Percentiles rank a stretch among this genome's conserved stretches.
These are phyloP conservation scores for Leucogyrophana mollusca DNA, from an alignment of 768 basidiomycete genomes.

Conservation along the genomic window DNA sequence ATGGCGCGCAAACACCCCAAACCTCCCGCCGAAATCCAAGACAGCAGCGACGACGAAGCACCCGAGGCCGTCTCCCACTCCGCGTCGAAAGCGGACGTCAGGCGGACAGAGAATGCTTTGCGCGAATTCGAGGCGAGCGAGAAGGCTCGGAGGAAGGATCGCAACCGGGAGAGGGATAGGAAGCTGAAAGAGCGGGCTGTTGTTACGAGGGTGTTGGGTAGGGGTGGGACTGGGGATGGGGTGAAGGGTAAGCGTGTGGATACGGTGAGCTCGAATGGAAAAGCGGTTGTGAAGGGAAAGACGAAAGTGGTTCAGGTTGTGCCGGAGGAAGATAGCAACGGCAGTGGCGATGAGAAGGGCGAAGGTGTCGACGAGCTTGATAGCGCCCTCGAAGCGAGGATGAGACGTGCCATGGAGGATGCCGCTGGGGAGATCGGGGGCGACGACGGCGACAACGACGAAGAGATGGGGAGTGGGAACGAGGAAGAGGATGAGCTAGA, in stretches of 20 bases:
- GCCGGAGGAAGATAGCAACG: slow-evolving; percentile 24
- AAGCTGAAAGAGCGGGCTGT: slow-evolving; percentile 49
- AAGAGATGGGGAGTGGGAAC: slow-evolving; percentile 13
- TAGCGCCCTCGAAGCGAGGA: slow-evolving; percentile 15
- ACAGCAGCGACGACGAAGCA: slow-evolving; percentile 39
- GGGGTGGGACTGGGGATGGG: slow-evolving; percentile 9
- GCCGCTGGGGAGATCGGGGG: slow-evolving; percentile 20
- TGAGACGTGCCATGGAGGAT: slow-evolving; percentile 28
- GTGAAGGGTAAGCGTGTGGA: slow-evolving; percentile 12
- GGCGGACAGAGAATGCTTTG: slow-evolving; percentile 35
- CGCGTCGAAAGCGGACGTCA: slow-evolving; percentile 41
- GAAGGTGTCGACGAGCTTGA: slow-evolving; percentile 18
- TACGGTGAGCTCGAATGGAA: slow-evolving; percentile 23
- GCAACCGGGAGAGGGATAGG: slow-evolving; percentile 47
- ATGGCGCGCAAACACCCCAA: slow-evolving; percentile 23
- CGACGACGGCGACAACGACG: slow-evolving; percentile 9
- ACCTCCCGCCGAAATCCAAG: slow-evolving; percentile 10
- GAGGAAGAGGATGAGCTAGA: slow-evolving; percentile 15
- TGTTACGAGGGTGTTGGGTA: slow-evolving; percentile 10
- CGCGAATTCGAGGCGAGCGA: slow-evolving; percentile 35
- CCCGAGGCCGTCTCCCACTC: slow-evolving; percentile 52
- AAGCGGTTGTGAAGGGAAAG: slow-evolving; percentile 19
- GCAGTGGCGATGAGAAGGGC: slow-evolving; percentile 21
- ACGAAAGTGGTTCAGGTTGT: too few species aligned
- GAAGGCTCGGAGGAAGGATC: slow-evolving; percentile 40